Base-by-base conservation (phyloP, 2,329 filamentous ascomycete species). In the Diaporthe sp. region DNA sequence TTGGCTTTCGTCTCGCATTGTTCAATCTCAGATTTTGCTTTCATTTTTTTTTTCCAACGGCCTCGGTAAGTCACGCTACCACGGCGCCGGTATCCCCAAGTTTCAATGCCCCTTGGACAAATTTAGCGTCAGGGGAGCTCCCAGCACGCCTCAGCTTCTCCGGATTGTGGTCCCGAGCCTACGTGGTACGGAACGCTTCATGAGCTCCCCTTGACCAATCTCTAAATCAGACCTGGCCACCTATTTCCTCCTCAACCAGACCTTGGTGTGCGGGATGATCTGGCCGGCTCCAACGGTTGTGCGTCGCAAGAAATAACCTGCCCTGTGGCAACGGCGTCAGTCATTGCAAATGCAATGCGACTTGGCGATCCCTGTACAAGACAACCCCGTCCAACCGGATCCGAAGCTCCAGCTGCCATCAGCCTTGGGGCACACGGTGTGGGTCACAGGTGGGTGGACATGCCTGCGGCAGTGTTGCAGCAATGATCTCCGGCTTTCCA, bases 241-340 rank as follows among this genome's bases (percentile, higher is more conserved):
- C 49, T n/a, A 19, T 7, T 9, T 22, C 25, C 42, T 51, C 31
- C 44, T 68, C 62, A 25, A 25, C 44, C 28, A 68, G 28, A 68
- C 31, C 31, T 37, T 31, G 42, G 42, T 34, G 17, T 6, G 13
- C 44, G 17, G 19, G 22, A 68, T 6, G 22, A 68, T 39, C 62
- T 55, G 13, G 22, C 37, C 65, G 31, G 44, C 65, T 31, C 19
- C 31, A 39, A 39, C 34, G 34, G 34, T 70, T n/a, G 46, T 42
- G 13, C 34, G 49, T 70, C 65, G 65, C 65, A 55, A 70, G 65
- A 70, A 70, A 70, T 51, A 70, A 70, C 49, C 65, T 55, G 65
- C 49, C 65, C 49, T 70, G 46, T 55, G 65, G 49, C 65, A 12
- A 42, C 65, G 46, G 65, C 65, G 34, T 70, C 49, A 55, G 65